Percentiles rank a stretch among this genome's conserved stretches.
Conservation (phyloP, 2,329 filamentous ascomycete genomes). For the Rutstroemia sydowiana region DNA sequence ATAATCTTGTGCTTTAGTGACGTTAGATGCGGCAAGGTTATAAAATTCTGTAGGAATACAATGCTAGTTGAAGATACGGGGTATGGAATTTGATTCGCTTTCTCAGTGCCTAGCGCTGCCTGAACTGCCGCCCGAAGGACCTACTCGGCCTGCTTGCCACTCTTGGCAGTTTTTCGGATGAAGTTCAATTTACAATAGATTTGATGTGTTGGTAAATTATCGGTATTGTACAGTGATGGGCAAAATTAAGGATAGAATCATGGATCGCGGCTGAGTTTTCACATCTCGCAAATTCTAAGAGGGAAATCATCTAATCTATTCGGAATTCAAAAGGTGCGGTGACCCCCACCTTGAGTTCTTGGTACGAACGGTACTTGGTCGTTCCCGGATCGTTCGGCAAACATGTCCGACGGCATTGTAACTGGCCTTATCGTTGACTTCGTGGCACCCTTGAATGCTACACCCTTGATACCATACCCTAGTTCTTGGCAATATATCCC, state of each 20-base stretch:
- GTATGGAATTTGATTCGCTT: background rate
- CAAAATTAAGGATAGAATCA: too few relatives aligned
- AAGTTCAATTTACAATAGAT: too few relatives aligned
- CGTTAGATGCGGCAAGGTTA: too few relatives aligned
- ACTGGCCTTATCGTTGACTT: conserved; percentile 10
- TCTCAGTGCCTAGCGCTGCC: too few relatives aligned
- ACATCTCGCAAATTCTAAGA: too few relatives aligned
- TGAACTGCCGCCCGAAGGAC: background rate
- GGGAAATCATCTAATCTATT: background rate
- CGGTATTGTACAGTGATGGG: background rate
- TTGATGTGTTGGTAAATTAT: too few relatives aligned
- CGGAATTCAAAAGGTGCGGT: background rate
- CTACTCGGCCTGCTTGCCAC: background rate
- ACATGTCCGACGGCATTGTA: conserved; percentile 6
- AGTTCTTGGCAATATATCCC: background rate
- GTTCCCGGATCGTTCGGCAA: conserved; percentile 8
- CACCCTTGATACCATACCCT: background rate
- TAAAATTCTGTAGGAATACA: too few relatives aligned
- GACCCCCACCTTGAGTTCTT: background rate
- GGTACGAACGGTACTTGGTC: conserved; percentile 3
- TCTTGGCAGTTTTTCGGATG: too few relatives aligned
- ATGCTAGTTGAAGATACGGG: too few relatives aligned
- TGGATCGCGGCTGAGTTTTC: too few relatives aligned
- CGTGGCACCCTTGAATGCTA: conserved; percentile 10
- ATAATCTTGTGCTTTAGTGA: background rate